A percentile compares a stretch with the other conserved stretches of the same genome.
phyloP scores from a whole-genome alignment of 441 rosid genomes.

The Adansonia madagascariensis region DNA sequence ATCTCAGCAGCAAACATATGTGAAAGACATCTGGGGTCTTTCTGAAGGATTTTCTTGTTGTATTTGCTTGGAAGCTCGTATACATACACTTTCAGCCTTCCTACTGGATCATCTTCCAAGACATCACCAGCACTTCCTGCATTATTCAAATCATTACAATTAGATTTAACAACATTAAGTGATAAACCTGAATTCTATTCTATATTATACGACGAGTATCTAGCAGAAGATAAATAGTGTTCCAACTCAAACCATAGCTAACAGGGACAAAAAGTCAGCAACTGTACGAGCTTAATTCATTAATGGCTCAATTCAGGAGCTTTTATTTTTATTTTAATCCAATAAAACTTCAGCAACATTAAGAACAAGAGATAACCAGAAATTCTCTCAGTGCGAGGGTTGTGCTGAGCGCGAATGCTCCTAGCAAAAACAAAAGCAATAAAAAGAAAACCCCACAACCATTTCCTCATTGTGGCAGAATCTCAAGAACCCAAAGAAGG shows the following conservation, averaged over 20 bases:
- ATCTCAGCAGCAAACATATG: slow-evolving; percentile 98
- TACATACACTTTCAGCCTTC: slow-evolving; percentile 78
- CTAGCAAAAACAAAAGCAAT: slow-evolving; percentile 34
- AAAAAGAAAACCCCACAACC: slow-evolving; percentile 36
- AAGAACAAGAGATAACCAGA: slow-evolving; percentile 49
- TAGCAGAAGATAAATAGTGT: not conserved
- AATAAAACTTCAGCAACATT: not conserved
- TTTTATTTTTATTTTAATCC: not conserved
- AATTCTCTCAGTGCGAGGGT: slow-evolving; percentile 65
- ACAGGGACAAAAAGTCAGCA: not conserved
- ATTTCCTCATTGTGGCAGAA: slow-evolving; percentile 42
- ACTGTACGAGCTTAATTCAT: not conserved
- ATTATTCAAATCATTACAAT: slow-evolving; percentile 24
- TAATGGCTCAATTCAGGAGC: not conserved
- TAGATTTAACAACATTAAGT: slow-evolving; percentile 5
- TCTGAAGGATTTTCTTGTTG: slow-evolving; percentile 84
- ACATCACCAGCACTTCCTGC: slow-evolving; percentile 96
- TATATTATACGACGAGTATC: not conserved
- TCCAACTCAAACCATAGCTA: slow-evolving; percentile 3
- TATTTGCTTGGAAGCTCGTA: slow-evolving; percentile 93
- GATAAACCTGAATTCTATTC: not conserved
- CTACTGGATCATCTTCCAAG: slow-evolving; percentile 91
- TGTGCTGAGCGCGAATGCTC: slow-evolving; percentile 43
- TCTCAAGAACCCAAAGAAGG: slow-evolving; percentile 16
- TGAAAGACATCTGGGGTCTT: slow-evolving; percentile 84